Conservation (phyloP, 306 rosid species). For the Cicer cuneatum region DNA sequence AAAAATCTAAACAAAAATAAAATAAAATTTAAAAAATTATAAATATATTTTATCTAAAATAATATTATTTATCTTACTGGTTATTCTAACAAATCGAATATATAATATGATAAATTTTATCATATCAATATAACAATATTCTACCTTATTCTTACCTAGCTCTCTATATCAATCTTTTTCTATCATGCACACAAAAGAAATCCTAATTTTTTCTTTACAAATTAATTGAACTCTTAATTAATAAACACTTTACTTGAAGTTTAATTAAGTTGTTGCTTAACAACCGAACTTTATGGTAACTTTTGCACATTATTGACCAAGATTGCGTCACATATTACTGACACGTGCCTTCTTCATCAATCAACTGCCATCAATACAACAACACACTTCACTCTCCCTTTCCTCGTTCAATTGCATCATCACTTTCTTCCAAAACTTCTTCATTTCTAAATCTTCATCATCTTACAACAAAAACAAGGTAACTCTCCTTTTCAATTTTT, state of each 20-base stretch:
- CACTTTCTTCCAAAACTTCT: slow-evolving; percentile 39
- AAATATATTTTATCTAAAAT: too few species aligned
- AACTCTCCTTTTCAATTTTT: slow-evolving; percentile 11
- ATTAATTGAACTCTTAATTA: too few species aligned
- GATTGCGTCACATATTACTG: slow-evolving; percentile 37
- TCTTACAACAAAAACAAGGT: slow-evolving; percentile 23
- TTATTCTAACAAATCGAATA: too few species aligned
- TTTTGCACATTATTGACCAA: slow-evolving; percentile 42
- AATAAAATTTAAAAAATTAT: too few species aligned
- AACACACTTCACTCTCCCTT: slow-evolving; percentile 33
- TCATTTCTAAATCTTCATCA: slow-evolving; percentile 44
- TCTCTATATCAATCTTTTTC: too few species aligned
- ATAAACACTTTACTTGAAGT: neutral
- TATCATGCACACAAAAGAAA: too few species aligned
- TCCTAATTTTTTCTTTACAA: too few species aligned
- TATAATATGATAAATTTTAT: too few species aligned
- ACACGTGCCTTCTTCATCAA: slow-evolving; percentile 45
- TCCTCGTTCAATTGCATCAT: slow-evolving; percentile 38
- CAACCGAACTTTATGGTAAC: slow-evolving; percentile 28
- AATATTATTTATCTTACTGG: too few species aligned
- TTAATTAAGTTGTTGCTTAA: slow-evolving; percentile 13
- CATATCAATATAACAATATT: too few species aligned
- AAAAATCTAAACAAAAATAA: too few species aligned
- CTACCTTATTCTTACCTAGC: too few species aligned
- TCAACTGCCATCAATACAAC: slow-evolving; percentile 31